phyloP scores from a whole-genome alignment of 805 yeast species.

The Candida awuae region DNA sequence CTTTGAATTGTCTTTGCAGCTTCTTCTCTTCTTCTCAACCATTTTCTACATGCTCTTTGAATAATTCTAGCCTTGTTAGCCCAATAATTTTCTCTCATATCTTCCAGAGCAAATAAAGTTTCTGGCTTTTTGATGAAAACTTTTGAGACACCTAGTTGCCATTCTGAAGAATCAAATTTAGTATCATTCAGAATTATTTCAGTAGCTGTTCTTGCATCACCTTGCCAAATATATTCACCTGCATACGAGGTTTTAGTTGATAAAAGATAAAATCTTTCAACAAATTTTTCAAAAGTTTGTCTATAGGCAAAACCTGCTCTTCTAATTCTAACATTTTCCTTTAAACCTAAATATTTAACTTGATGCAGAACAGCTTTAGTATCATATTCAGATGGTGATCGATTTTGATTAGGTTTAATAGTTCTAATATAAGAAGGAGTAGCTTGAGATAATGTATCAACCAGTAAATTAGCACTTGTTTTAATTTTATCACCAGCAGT shows the following conservation, averaged over 20 bases:
- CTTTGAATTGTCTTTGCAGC: slow-evolving; percentile 78
- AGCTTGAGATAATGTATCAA: slow-evolving; percentile 82
- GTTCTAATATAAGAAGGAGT: slow-evolving; percentile 96
- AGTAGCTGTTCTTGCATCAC: slow-evolving; percentile 47
- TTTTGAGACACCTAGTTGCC: slow-evolving; percentile 85
- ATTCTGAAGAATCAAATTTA: slow-evolving; percentile 71
- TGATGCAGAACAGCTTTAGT: slow-evolving; percentile 88
- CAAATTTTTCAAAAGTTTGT: slow-evolving; percentile 93
- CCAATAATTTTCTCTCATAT: slow-evolving; percentile 96
- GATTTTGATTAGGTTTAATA: slow-evolving; percentile 92
- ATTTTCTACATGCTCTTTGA: slow-evolving; percentile 94
- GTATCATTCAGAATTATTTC: slow-evolving; percentile 42
- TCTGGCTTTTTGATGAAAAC: slow-evolving; percentile 96
- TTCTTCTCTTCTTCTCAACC: slow-evolving; percentile 70
- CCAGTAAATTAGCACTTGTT: slow-evolving; percentile 80
- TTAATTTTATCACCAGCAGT: slow-evolving; percentile 95
- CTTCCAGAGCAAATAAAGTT: slow-evolving; percentile 89
- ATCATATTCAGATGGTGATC: slow-evolving; percentile 85
- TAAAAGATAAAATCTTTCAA: slow-evolving; percentile 82
- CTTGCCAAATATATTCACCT: slow-evolving; percentile 54
- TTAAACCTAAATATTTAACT: slow-evolving; percentile 89
- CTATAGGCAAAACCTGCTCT: slow-evolving; percentile 98
- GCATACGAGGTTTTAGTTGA: slow-evolving; percentile 92
- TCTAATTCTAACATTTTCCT: slow-evolving; percentile 94
- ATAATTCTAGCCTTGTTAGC: slow-evolving; percentile 96